A percentile compares a stretch with the other conserved stretches of the same genome.
These are phyloP conservation scores for Myriangium duriaei DNA, from an alignment of 2,329 filamentous ascomycete genomes.

Conservation along the genomic window DNA sequence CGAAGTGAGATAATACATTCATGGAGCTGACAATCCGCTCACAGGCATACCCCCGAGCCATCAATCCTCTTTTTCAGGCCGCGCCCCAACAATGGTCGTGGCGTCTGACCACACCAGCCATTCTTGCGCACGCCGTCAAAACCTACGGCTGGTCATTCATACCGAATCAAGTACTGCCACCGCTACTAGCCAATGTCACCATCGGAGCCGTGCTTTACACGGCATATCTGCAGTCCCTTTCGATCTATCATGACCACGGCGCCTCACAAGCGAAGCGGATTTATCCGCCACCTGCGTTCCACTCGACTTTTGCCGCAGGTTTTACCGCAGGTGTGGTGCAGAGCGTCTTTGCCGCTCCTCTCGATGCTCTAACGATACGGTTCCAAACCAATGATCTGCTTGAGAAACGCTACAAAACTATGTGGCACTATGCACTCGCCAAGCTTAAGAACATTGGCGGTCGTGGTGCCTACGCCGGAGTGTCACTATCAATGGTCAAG, in stretches of 20 bases:
- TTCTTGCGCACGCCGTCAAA: conserved; percentile 54
- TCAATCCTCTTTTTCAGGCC: conserved; percentile 43
- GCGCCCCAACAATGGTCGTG: conserved; percentile 42
- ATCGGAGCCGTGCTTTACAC: conserved; percentile 67
- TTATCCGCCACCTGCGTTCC: conserved; percentile 54
- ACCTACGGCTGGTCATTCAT: conserved; percentile 64
- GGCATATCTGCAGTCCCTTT: conserved; percentile 59
- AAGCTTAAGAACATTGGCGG: conserved; percentile 60
- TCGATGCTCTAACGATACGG: conserved; percentile 63
- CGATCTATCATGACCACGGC: conserved; percentile 53
- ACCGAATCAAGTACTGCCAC: conserved; percentile 64
- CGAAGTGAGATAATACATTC: conserved; percentile 3
- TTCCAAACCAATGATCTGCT: conserved; percentile 53
- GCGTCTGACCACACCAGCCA: conserved; percentile 54
- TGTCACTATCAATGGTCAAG: conserved; percentile 54
- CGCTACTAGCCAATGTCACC: conserved; percentile 59
- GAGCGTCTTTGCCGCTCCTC: conserved; percentile 58
- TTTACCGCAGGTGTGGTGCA: conserved; percentile 57
- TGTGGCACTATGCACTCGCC: conserved; percentile 59
- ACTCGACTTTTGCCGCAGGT: conserved; percentile 56
- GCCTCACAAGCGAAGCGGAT: conserved; percentile 48
- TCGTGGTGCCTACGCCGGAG: conserved; percentile 63
- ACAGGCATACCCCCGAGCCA: conserved; percentile 50
- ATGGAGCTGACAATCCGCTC: not conserved
- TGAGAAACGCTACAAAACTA: conserved; percentile 49